Conservation (phyloP, 192 early-diverging fungal genomes). For the Backusella circina region DNA sequence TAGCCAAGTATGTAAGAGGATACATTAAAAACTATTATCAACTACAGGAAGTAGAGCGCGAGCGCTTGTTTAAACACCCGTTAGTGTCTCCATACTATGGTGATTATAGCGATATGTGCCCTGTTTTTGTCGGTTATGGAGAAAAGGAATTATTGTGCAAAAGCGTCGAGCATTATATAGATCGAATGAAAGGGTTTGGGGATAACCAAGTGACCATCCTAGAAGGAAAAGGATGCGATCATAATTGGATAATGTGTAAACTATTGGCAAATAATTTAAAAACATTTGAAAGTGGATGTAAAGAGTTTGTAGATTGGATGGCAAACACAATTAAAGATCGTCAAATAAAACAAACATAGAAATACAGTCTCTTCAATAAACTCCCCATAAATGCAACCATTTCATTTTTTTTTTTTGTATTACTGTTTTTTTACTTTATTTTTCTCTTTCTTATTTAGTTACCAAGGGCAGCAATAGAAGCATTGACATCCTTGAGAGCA, state of each 20-base stretch:
- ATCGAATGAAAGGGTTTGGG: neutral
- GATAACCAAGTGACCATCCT: neutral
- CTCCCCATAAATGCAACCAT: neutral
- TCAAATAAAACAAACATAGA: neutral
- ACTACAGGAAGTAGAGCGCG: neutral
- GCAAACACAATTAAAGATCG: neutral
- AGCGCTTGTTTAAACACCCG: neutral
- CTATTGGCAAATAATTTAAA: neutral
- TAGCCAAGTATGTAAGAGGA: neutral
- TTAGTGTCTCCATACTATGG: constrained; percentile 7
- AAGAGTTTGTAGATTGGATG: neutral
- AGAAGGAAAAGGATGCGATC: neutral
- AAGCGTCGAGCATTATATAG: neutral
- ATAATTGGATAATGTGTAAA: neutral
- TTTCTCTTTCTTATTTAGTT: constrained; percentile 38
- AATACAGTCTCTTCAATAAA: neutral
- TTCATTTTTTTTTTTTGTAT: constrained; percentile 1
- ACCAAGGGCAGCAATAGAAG: constrained; percentile 52
- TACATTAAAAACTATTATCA: constrained; percentile 1
- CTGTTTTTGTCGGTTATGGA: constrained; percentile 10
- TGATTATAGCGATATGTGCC: neutral
- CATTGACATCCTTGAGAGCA: constrained; percentile 56
- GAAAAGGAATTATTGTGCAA: neutral
- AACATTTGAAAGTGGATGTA: neutral
- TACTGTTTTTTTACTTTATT: neutral